These are phyloP conservation scores for Mycena pura DNA, from an alignment of 768 basidiomycete species.

Conservation along the genomic window DNA sequence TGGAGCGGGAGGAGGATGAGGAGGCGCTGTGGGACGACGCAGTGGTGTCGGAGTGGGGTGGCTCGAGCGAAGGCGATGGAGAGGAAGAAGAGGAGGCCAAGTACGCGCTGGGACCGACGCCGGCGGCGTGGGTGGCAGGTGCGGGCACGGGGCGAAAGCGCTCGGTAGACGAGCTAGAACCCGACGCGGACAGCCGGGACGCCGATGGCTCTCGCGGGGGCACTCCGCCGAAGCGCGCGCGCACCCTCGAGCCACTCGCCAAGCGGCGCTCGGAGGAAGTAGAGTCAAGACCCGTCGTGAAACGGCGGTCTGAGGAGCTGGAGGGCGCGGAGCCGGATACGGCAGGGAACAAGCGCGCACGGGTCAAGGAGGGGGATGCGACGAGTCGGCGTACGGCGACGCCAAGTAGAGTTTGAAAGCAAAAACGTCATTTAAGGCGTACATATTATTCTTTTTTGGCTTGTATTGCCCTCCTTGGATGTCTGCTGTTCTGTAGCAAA, in stretches of 20 bases:
- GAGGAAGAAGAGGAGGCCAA: background rate
- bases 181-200: conserved; percentile 38
- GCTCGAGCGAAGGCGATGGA: conserved; percentile 3
- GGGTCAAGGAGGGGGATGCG: no score
- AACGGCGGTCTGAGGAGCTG: conserved; percentile 60
- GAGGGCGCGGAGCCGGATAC: conserved; percentile 37
- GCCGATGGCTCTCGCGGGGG: conserved; percentile 27
- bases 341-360: no score
- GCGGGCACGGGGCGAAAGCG: conserved; percentile 28
- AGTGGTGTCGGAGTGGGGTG: no score
- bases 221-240: conserved; percentile 41
- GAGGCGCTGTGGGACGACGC: background rate
- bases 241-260: conserved; percentile 13
- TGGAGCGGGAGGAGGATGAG: conserved; percentile 21
- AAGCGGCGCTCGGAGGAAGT: conserved; percentile 48
- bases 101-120: background rate
- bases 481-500: no score
- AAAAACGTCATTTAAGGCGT: no score
- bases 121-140: background rate
- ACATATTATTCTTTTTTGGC: no score
- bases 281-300: no score
- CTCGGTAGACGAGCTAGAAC: conserved; percentile 41
- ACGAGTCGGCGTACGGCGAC: no score
- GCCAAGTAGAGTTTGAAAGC: no score
- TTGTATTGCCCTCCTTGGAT: no score